Base-by-base conservation (phyloP, 2,329 filamentous ascomycete genomes). In the Cladosporium sp. region DNA sequence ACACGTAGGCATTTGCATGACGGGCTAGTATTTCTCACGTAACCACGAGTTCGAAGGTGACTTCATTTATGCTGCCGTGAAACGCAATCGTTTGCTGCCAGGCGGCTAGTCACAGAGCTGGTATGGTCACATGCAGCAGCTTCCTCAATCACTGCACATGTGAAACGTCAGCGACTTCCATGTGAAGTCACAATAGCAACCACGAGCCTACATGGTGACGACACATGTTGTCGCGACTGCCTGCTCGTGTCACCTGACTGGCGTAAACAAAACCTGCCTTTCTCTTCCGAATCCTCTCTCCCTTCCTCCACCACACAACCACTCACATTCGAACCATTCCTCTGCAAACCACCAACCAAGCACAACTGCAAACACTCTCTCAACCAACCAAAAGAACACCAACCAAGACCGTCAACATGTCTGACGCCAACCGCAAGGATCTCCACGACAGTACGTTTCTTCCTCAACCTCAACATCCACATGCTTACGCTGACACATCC, bases 351-450 rank as follows among this genome's bases (percentile, higher is more conserved):
- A 52, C 43, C 38, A 19, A 38, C 30, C 37, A 37, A 30, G 19
- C 40, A 58, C 55, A 37, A 56, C 47, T 20, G 38, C 51, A 38
- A 34, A 17, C 52, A 55, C 60, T 47, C 43, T 28, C 30, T 19
- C 61, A 63, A 60, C 62, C 64, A 65, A 65, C 55, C 61, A 70
- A 63, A 49, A 49, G 14, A 64, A 67, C 62, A 60, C 64, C 62
- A 61, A 58, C 12, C 49, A 66, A 62, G 59, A 67, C 70, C 64
- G 70, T 67, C 73, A 82, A 66, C 71, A 85, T 85, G 83, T 82
- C 84, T 79, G 84, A 86, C 75, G 56, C 73, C 67, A 79, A 78
- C 69, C 83, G 84, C 82, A 86, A 87, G 76, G 82, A 84, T 74
- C 80, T 84, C 73, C 68, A 73, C 65, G 78, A 77, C 71, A 82